Conservation (phyloP, 768 basidiomycete species). For the Trametes sanguinea region DNA sequence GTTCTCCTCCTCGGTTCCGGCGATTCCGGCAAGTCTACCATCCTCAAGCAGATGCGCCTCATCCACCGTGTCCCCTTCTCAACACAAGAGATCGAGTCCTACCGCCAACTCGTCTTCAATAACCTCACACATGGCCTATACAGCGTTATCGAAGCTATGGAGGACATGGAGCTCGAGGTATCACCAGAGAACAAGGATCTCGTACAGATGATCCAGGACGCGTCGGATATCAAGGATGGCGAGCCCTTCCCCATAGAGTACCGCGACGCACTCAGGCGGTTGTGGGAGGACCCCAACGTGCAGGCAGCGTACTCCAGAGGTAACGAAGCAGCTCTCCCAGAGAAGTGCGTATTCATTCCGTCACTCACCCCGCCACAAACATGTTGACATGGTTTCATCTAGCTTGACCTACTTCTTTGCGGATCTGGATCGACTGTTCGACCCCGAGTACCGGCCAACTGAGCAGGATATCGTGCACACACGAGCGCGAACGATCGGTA, state of each 20-base stretch:
- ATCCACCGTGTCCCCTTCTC: conserved; percentile 90
- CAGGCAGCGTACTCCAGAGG: conserved; percentile 78
- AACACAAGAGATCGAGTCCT: conserved; percentile 79
- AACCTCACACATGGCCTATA: conserved; percentile 88
- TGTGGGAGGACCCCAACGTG: conserved; percentile 80
- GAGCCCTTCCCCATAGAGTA: conserved; percentile 77
- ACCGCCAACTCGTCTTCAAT: conserved; percentile 89
- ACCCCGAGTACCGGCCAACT: conserved; percentile 66
- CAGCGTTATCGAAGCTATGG: conserved; percentile 84
- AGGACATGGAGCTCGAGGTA: conserved; percentile 81
- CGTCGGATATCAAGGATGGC: conserved; percentile 72
- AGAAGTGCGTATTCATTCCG: conserved; percentile 59
- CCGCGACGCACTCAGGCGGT: conserved; percentile 60
- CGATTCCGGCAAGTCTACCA: conserved; percentile 91
- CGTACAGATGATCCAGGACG: conserved; percentile 65
- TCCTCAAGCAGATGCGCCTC: conserved; percentile 97
- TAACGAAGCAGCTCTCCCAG: conserved; percentile 89
- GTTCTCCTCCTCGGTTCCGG: conserved; percentile 90
- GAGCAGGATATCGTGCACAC: conserved; percentile 89
- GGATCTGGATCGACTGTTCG: conserved; percentile 78
- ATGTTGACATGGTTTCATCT: conserved; percentile 12
- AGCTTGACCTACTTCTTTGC: conserved; percentile 79
- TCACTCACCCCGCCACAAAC: conserved; percentile 7
- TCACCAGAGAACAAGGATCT: conserved; percentile 57
- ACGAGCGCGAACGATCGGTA: conserved; percentile 87